These are phyloP conservation scores for Pestalotiopsis sp. DNA, from an alignment of 2,329 filamentous ascomycete genomes.

Conservation along the genomic window DNA sequence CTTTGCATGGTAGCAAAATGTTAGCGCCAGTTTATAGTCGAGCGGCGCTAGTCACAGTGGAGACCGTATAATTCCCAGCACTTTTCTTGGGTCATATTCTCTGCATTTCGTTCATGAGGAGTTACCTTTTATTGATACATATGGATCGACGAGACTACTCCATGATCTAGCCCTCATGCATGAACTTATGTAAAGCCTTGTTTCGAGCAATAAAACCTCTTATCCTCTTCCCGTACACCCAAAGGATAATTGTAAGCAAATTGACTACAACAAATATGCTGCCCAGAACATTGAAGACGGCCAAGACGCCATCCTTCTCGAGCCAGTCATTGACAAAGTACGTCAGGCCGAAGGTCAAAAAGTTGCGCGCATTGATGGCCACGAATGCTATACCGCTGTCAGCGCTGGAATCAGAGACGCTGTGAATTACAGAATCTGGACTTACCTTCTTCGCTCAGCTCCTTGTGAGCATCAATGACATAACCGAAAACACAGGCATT, in stretches of 20 bases:
- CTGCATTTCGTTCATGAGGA: too few species aligned
- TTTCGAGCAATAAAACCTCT: slow-evolving; percentile 46
- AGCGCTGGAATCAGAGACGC: neutral
- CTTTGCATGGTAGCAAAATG: too few species aligned
- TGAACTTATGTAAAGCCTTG: slow-evolving; percentile 18
- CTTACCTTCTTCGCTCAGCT: slow-evolving; percentile 44
- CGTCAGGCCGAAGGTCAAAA: slow-evolving; percentile 49
- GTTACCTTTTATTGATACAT: accelerated
- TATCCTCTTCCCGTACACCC: slow-evolving; percentile 51
- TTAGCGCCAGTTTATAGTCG: too few species aligned
- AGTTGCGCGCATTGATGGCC: slow-evolving; percentile 51
- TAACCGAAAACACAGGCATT: slow-evolving; percentile 53
- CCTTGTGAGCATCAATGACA: slow-evolving; percentile 50
- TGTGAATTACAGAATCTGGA: neutral
- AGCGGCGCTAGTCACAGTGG: too few species aligned
- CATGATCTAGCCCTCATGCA: slow-evolving; percentile 10
- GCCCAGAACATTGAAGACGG: slow-evolving; percentile 41
- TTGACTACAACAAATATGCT: slow-evolving; percentile 45
- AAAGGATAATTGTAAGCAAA: slow-evolving; percentile 49
- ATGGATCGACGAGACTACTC: too few species aligned
- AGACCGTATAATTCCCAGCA: too few species aligned
- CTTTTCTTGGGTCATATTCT: too few species aligned
- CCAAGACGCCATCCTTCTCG: slow-evolving; percentile 34
- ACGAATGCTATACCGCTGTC: slow-evolving; percentile 42
- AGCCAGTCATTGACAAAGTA: slow-evolving; percentile 46